These are phyloP conservation scores for Naegleria lovaniensis DNA, from an alignment of 208 protist species.

Conservation along the genomic window DNA sequence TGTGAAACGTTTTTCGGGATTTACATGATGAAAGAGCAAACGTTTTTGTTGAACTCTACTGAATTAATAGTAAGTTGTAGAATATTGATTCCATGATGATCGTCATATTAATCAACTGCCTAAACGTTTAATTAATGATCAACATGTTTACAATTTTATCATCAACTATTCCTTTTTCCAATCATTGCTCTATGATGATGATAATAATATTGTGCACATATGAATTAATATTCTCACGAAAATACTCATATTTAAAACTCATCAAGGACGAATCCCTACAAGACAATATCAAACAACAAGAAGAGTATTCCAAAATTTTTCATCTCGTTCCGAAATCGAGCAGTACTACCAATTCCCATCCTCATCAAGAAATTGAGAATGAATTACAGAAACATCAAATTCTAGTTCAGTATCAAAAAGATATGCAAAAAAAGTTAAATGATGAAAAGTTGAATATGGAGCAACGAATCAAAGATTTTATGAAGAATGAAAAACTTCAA, in stretches of 20 bases:
- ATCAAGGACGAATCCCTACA: neutral
- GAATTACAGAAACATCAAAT: neutral
- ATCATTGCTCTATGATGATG: neutral
- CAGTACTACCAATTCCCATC: neutral
- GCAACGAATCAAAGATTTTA: neutral
- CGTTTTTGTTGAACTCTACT: neutral
- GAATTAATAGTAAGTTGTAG: neutral
- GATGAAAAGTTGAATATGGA: neutral
- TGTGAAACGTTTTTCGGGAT: neutral
- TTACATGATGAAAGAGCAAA: neutral
- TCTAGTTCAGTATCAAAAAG: neutral
- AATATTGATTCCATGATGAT: neutral
- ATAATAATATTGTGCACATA: neutral
- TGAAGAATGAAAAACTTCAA: neutral
- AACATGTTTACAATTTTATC: no score
- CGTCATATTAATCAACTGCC: no score
- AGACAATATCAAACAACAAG: neutral
- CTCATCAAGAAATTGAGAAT: neutral
- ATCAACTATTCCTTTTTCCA: no score
- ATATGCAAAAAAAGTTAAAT: conserved; percentile 2
- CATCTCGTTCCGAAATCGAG: neutral
- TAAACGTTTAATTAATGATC: no score
- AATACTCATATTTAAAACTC: no score
- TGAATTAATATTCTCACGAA: no score
- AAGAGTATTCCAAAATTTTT: neutral